Conservation (phyloP, 441 rosid genomes). For the Pelargonium citronellum region DNA sequence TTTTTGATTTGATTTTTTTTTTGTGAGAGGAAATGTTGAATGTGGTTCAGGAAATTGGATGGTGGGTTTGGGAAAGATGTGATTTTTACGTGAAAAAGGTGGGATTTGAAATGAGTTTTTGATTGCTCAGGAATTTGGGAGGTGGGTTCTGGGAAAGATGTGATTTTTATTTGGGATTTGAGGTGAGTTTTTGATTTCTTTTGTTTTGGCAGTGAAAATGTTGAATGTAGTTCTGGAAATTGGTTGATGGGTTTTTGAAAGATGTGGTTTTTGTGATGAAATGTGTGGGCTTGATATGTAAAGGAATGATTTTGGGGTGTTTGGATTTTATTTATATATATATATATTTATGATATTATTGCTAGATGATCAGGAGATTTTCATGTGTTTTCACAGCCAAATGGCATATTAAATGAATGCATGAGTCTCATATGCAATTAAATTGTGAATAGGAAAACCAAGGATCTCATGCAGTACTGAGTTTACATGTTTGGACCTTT, state of each 20-base stretch:
- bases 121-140: not conserved
- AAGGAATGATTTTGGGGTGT: slow-evolving; percentile 12
- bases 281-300: slow-evolving; percentile 20
- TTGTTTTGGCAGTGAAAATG: not conserved
- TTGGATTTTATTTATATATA: slow-evolving; percentile 16
- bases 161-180: not conserved
- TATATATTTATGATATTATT: slow-evolving; percentile 13
- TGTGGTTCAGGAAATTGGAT: not conserved
- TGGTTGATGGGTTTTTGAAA: not conserved
- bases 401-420: slow-evolving; percentile 2
- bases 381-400: not conserved
- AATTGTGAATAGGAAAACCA: not conserved
- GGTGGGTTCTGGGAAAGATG: not conserved
- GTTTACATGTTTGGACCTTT: slow-evolving; percentile 6
- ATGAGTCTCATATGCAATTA: not conserved
- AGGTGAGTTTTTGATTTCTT: not conserved
- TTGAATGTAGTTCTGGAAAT: not conserved
- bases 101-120: not conserved
- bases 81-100: no score
- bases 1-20: no score
- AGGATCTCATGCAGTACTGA: slow-evolving; percentile 5
- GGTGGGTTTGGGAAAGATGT: not conserved
- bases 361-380: slow-evolving; percentile 6
- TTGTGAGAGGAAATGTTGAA: not conserved
- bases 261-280: not conserved